Conservation (phyloP, 192 early-diverging fungal genomes). For the Paraglomus brasilianum region DNA sequence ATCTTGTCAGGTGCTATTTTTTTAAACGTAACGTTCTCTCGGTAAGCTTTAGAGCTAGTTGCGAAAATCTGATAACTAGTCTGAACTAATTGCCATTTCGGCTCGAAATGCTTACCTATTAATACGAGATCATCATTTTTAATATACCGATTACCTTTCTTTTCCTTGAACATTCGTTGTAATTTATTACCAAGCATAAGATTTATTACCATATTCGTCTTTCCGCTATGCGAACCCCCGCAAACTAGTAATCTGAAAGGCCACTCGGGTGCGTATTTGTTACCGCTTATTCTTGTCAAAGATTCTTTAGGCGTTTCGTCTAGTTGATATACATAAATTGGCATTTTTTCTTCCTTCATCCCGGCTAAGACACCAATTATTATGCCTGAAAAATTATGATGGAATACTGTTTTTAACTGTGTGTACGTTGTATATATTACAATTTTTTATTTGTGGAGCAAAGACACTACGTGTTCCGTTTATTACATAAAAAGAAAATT, state of each 20-base stretch:
- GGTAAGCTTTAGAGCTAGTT: conserved; percentile 10
- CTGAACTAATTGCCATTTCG: neutral
- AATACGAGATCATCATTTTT: conserved; percentile 1
- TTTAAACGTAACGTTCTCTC: conserved; percentile 13
- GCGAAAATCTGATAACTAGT: conserved; percentile 14
- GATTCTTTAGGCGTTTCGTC: neutral
- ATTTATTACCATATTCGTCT: neutral
- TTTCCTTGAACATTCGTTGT: neutral
- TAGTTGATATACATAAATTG: no score
- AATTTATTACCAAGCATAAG: conserved; percentile 3
- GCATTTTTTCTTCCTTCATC: no score
- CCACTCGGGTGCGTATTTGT: neutral
- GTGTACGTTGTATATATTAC: no score
- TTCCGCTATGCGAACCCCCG: neutral
- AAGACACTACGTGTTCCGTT: no score
- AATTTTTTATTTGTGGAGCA: no score
- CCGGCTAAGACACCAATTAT: no score
- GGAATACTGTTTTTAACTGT: no score
- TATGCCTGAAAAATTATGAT: no score
- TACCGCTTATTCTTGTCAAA: neutral
- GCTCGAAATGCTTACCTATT: conserved; percentile 1
- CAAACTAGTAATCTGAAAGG: neutral
- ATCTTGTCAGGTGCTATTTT: neutral
- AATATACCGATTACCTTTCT: neutral
- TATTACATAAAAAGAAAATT: no score